A percentile compares a stretch with the other conserved stretches of the same genome.
Evolutionary conservation across 2,329 filamentous ascomycete genomes (phyloP).

Genomic region (Bipolaris oryzae): DNA sequence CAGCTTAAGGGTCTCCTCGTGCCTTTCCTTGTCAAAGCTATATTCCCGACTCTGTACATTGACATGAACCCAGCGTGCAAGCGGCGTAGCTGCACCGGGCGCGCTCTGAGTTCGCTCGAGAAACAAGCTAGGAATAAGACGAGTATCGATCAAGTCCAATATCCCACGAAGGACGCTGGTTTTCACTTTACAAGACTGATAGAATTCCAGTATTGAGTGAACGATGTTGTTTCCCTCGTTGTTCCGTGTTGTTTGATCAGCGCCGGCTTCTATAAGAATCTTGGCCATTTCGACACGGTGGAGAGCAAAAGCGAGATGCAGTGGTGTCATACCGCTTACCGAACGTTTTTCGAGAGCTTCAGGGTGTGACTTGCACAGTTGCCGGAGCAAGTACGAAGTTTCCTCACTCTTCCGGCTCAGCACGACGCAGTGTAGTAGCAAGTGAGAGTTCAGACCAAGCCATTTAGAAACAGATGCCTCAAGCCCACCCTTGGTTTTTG

Average conservation of each 20-base stretch:
- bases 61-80: conserved; percentile 55
- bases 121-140: conserved; percentile 64
- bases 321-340: conserved; percentile 64
- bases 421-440: conserved; percentile 66
- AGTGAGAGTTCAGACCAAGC: conserved; percentile 55
- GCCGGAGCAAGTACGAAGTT: conserved; percentile 64
- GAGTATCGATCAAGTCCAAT: conserved; percentile 63
- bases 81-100: conserved; percentile 65
- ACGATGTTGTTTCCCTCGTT: conserved; percentile 68
- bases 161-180: conserved; percentile 45
- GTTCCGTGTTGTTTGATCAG: conserved; percentile 71
- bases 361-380: conserved; percentile 68
- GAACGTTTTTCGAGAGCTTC: conserved; percentile 67
- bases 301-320: conserved; percentile 68
- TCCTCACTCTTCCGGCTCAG: conserved; percentile 45
- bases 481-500: conserved; percentile 65
- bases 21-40: neutral
- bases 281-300: conserved; percentile 62
- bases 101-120: conserved; percentile 60
- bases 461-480: conserved; percentile 67
- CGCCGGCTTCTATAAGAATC: conserved; percentile 69
- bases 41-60: neutral
- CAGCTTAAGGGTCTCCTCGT: conserved; percentile 17
- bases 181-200: conserved; percentile 24
- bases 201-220: conserved; percentile 57